Percentiles rank a stretch among this genome's conserved stretches.
Evolutionary conservation across 768 basidiomycete genomes (phyloP).

Genomic region (Russula lepida): DNA sequence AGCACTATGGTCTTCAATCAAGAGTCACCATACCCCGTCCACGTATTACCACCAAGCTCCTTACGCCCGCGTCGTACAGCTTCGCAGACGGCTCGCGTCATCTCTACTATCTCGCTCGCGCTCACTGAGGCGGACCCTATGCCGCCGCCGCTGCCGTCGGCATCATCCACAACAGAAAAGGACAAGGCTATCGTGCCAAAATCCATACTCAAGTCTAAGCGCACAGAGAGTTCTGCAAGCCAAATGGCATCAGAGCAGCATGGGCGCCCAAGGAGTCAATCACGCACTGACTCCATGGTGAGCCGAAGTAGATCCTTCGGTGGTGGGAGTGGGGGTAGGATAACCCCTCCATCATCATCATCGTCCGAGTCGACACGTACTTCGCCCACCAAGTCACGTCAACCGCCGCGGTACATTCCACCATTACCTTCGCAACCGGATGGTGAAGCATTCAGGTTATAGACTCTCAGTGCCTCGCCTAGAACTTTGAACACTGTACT

Average conservation of each 20-base stretch:
- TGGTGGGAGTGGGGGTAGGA: constrained; percentile 1
- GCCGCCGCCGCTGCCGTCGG: constrained; percentile 19
- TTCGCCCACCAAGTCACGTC: constrained; percentile 18
- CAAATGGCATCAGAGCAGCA: constrained; percentile 46
- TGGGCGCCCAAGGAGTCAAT: neutral
- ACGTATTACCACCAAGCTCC: constrained; percentile 22
- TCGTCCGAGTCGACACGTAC: constrained; percentile 9
- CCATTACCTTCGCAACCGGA: constrained; percentile 26
- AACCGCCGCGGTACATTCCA: constrained; percentile 27
- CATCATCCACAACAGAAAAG: constrained; percentile 29
- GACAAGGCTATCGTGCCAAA: constrained; percentile 47
- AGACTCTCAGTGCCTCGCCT: constrained; percentile 35
- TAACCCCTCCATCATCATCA: constrained; percentile 7
- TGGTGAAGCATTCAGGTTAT: constrained; percentile 53
- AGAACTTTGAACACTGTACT: constrained; percentile 16
- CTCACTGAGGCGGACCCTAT: constrained; percentile 20
- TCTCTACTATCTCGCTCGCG: constrained; percentile 14
- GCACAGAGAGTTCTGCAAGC: constrained; percentile 55
- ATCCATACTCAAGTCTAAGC: constrained; percentile 66
- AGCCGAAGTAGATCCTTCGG: neutral
- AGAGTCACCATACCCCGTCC: constrained; percentile 56
- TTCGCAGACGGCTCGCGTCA: constrained; percentile 7
- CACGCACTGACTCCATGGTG: constrained; percentile 13
- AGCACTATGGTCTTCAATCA: constrained; percentile 63
- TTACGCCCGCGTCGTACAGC: constrained; percentile 24